phyloP scores from a whole-genome alignment of 2,329 filamentous ascomycete genomes.

The Penicillium corylophilum region DNA sequence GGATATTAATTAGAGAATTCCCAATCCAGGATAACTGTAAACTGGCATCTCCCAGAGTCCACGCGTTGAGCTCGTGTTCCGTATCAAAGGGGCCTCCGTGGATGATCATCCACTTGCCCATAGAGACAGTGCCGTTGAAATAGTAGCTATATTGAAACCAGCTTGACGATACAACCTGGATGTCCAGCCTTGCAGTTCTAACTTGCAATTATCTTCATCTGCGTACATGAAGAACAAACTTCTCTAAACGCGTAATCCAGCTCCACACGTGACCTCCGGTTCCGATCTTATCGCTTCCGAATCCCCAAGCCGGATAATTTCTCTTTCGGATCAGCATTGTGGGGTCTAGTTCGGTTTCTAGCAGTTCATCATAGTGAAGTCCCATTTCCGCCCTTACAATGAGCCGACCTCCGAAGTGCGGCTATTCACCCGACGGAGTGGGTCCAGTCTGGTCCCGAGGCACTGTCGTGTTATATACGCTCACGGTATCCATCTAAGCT shows the following conservation, averaged over 20 bases:
- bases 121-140: no score
- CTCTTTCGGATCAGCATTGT: constrained; percentile 9
- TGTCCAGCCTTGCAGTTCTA: no score
- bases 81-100: no score
- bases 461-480: constrained; percentile 8
- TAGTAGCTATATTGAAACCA: no score
- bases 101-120: no score
- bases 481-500: neutral
- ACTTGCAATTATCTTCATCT: no score
- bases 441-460: constrained; percentile 1
- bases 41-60: no score
- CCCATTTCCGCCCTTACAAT: neutral
- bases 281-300: constrained; percentile 17
- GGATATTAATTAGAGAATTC: no score
- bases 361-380: neutral
- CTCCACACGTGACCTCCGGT: constrained; percentile 3
- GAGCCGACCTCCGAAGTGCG: constrained; percentile 8
- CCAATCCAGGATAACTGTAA: no score
- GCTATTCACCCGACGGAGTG: constrained; percentile 3
- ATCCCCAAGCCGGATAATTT: constrained; percentile 1
- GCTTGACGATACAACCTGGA: no score
- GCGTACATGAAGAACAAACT: no score
- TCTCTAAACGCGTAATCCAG: neutral
- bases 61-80: no score
- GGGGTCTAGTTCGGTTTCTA: constrained; percentile 1